phyloP scores from a whole-genome alignment of 1,284 basidiomycete species.

The Puccinia triticina region DNA sequence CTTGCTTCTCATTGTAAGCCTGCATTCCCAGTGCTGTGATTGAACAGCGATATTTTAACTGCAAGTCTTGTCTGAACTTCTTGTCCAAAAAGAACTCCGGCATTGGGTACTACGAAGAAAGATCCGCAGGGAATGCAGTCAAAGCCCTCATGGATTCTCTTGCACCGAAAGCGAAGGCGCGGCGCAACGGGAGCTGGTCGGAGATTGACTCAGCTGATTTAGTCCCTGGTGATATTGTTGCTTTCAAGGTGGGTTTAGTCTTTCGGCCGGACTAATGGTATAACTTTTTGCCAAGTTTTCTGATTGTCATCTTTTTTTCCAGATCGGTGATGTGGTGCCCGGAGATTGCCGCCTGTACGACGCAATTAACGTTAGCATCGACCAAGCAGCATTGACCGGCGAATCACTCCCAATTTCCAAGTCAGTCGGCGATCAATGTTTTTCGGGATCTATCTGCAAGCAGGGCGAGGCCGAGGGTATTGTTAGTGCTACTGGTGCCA shows the following conservation, averaged over 20 bases:
- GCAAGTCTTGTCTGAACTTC: not conserved
- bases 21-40: not conserved
- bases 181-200: slow-evolving; percentile 76
- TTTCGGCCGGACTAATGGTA: not conserved
- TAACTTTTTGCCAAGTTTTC: not conserved
- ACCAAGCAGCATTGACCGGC: slow-evolving; percentile 93
- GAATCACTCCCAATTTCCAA: slow-evolving; percentile 84
- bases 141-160: slow-evolving; percentile 99
- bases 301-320: not conserved
- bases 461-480: slow-evolving; percentile 97
- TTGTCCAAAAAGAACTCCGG: slow-evolving; percentile 72
- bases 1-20: slow-evolving; percentile 72
- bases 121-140: slow-evolving; percentile 94
- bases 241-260: slow-evolving; percentile 88
- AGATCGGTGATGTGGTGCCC: slow-evolving; percentile 83
- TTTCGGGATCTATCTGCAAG: slow-evolving; percentile 86
- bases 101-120: slow-evolving; percentile 98
- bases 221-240: slow-evolving; percentile 89
- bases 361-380: slow-evolving; percentile 64
- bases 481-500: slow-evolving; percentile 94
- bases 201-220: slow-evolving; percentile 80
- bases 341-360: slow-evolving; percentile 94
- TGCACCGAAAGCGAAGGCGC: slow-evolving; percentile 91
- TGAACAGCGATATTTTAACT: too few relatives aligned
- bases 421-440: slow-evolving; percentile 67